phyloP scores from a whole-genome alignment of 306 rosid genomes.

The Vigna reflexopilosa region DNA sequence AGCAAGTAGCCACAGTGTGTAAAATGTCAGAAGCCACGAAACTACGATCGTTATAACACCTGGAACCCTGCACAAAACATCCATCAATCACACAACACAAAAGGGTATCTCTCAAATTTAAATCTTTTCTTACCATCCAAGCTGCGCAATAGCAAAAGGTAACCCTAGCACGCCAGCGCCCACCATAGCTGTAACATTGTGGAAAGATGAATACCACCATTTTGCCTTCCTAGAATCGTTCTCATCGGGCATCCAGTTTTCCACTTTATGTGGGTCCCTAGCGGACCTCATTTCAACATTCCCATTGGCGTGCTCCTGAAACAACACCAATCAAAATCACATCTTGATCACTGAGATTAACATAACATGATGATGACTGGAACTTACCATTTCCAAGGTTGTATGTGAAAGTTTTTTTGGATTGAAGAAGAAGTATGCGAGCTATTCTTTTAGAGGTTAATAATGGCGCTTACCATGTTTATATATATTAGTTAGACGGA shows the following conservation, averaged over 20 bases:
- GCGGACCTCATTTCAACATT: background rate
- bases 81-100: background rate
- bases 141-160: slow-evolving; percentile 53
- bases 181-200: slow-evolving; percentile 63
- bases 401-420: no score
- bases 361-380: no score
- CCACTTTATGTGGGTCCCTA: background rate
- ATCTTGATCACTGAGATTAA: no score
- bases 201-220: slow-evolving; percentile 60
- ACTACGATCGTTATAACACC: slow-evolving; percentile 47
- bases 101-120: no score
- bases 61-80: slow-evolving; percentile 46
- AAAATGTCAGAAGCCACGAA: slow-evolving; percentile 71
- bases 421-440: background rate
- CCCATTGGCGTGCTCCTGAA: slow-evolving; percentile 10
- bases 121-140: slow-evolving; percentile 44
- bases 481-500: no score
- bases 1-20: slow-evolving; percentile 66
- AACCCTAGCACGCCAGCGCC: slow-evolving; percentile 56
- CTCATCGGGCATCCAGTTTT: slow-evolving; percentile 42
- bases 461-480: background rate
- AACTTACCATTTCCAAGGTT: no score
- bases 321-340: no score
- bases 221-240: slow-evolving; percentile 45
- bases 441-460: background rate